A percentile compares a stretch with the other conserved stretches of the same genome.
Conservation (phyloP, 371 early-diverging fungal genomes). For the Zychaea mexicana region DNA sequence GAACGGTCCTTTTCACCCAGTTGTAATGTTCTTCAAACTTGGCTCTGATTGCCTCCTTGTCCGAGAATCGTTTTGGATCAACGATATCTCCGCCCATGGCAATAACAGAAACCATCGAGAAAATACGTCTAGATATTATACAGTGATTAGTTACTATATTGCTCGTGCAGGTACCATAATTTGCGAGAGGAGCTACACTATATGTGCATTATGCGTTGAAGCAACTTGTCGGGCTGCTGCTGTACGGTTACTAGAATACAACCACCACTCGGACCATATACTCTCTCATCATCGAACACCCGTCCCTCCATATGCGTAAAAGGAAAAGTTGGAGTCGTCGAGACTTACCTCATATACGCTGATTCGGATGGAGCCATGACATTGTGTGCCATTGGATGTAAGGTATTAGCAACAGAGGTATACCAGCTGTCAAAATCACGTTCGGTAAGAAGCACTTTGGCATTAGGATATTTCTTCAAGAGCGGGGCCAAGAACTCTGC, state of each 20-base stretch:
- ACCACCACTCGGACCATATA: too few species aligned
- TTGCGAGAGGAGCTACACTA: too few species aligned
- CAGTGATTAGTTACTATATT: neutral
- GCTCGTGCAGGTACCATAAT: too few species aligned
- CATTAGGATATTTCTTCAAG: slow-evolving; percentile 29
- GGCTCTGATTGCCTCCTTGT: slow-evolving; percentile 21
- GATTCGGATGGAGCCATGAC: neutral
- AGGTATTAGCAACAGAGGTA: slow-evolving; percentile 26
- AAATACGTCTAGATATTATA: neutral
- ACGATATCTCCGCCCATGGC: slow-evolving; percentile 18
- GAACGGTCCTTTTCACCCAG: slow-evolving; percentile 24
- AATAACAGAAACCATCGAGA: neutral
- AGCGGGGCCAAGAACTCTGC: slow-evolving; percentile 18
- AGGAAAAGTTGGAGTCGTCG: too few species aligned
- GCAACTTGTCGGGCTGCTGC: too few species aligned
- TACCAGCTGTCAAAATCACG: slow-evolving; percentile 41
- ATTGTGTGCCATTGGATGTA: neutral
- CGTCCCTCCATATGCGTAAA: too few species aligned
- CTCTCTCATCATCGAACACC: too few species aligned
- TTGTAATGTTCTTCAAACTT: slow-evolving; percentile 27
- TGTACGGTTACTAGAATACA: too few species aligned
- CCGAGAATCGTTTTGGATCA: slow-evolving; percentile 9
- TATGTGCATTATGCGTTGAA: too few species aligned
- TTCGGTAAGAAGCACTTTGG: slow-evolving; percentile 33
- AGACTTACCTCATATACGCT: neutral